Conservation (phyloP, 176 grass and related monocot genomes). For the Bothriochloa decipiens region DNA sequence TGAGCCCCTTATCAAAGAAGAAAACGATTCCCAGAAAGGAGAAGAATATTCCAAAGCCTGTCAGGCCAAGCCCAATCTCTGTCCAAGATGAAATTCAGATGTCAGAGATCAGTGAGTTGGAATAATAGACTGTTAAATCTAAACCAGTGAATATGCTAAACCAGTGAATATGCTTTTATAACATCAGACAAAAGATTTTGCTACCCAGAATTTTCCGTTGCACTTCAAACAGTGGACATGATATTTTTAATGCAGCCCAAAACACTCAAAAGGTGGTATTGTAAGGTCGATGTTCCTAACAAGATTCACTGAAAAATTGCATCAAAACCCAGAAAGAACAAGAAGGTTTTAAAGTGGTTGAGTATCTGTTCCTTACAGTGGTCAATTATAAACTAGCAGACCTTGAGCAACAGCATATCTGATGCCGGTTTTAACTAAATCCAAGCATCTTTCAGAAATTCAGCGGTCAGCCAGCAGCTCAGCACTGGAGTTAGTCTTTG, state of each 20-base stretch:
- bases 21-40: constrained; percentile 92
- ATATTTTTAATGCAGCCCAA: neutral
- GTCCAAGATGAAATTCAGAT: constrained; percentile 34
- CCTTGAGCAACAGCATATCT: neutral
- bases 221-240: neutral
- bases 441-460: neutral
- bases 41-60: constrained; percentile 97
- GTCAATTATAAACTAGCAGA: neutral
- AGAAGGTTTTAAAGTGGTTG: neutral
- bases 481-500: neutral
- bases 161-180: constrained; percentile 8
- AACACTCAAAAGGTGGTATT: neutral
- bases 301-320: neutral
- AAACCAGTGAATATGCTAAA: constrained; percentile 33
- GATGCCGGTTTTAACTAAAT: constrained; percentile 5
- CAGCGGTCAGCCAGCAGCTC: neutral
- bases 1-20: constrained; percentile 93
- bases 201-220: neutral
- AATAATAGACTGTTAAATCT: constrained; percentile 30
- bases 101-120: constrained; percentile 19
- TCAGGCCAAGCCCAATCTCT: constrained; percentile 94
- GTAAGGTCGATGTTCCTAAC: neutral
- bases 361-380: neutral
- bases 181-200: neutral
- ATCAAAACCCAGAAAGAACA: neutral